Evolutionary conservation across 495 filamentous ascomycete genomes (phyloP), one percentile per base, ranked within the genome.

Genomic region (Lichenothelia convexa): DNA sequence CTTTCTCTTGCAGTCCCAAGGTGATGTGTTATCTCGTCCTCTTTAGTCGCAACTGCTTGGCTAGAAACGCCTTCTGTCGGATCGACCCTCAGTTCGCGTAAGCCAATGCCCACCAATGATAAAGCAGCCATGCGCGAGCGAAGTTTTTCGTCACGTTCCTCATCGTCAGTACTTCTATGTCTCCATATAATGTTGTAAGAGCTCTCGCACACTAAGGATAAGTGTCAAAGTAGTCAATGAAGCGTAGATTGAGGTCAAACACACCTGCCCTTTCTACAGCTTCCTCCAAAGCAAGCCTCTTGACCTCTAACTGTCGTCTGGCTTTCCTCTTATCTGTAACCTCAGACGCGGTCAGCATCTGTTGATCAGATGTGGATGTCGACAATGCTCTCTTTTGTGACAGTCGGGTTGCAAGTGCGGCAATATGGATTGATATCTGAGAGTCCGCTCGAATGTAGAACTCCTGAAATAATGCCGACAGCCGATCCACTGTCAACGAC

Each of bases 111-210:
- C 3, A 95, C 81, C 15, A 99, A 65, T 18, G 79, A 68, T 31
- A 99, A 61, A 0, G 89, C 86, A 16, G 89, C 91, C 5, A 84
- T 94, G 44, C 92, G 86, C 2, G 91, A 95, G 19, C 89, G 73
- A 39, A 99, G 60, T 49, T 91, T 95, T 47, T 92, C 85, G 53
- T 99, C 89, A 45, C 87, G 67, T 5, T 87, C 85, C 51, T 95
- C 89, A 53, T 99, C 89, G 53, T 95, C 67, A 2, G 87, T 92
- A 46, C 66, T 89, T 35, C 76, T 74, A 52, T 99, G 89, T 27
- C 86, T 72, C 71, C 82, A 99, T 48, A 95, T 74, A 31, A 77
- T 73, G 39, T 73, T 68, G 47, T 95, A 94, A 16, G 95, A 71
- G 20, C 69, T 68, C 51, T 93, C 83, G 52, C 85, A 93, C 7